These are phyloP conservation scores for Dipodascus albidus DNA, from an alignment of 805 yeast genomes.

Conservation along the genomic window DNA sequence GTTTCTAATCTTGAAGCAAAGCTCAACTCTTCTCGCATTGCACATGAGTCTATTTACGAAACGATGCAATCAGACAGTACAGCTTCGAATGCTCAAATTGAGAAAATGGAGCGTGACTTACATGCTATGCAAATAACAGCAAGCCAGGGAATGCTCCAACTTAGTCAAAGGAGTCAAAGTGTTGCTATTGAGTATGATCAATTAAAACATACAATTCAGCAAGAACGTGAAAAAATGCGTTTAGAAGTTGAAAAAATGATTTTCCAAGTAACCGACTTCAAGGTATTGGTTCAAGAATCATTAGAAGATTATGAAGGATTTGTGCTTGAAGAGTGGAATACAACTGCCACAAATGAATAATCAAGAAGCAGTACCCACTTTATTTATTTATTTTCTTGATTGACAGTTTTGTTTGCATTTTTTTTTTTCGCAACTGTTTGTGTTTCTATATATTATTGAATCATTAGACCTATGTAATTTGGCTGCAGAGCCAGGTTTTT, in stretches of 20 bases:
- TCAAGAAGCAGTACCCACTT: neutral
- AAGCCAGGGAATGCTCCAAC: slow-evolving; percentile 38
- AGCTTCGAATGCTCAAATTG: slow-evolving; percentile 51
- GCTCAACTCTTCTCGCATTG: slow-evolving; percentile 39
- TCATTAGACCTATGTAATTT: neutral
- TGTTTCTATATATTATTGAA: too few relatives aligned
- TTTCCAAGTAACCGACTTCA: slow-evolving; percentile 50
- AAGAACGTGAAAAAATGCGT: slow-evolving; percentile 37
- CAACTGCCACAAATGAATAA: neutral
- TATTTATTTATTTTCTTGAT: too few relatives aligned
- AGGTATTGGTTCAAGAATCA: slow-evolving; percentile 51
- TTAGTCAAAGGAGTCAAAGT: slow-evolving; percentile 39
- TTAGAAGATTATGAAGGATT: slow-evolving; percentile 43
- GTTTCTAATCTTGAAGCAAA: slow-evolving; percentile 48
- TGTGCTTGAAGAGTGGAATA: neutral
- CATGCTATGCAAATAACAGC: slow-evolving; percentile 37
- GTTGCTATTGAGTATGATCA: slow-evolving; percentile 43
- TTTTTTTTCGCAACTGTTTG: too few relatives aligned
- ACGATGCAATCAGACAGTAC: slow-evolving; percentile 41
- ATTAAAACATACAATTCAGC: slow-evolving; percentile 34
- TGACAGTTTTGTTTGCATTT: too few relatives aligned
- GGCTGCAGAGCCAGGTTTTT: neutral
- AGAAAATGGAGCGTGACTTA: slow-evolving; percentile 48
- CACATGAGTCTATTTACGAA: slow-evolving; percentile 45
- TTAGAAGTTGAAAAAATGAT: slow-evolving; percentile 46